Evolutionary conservation across 352 stramenopile genomes (phyloP).

Genomic region (Pythium brassicae): DNA sequence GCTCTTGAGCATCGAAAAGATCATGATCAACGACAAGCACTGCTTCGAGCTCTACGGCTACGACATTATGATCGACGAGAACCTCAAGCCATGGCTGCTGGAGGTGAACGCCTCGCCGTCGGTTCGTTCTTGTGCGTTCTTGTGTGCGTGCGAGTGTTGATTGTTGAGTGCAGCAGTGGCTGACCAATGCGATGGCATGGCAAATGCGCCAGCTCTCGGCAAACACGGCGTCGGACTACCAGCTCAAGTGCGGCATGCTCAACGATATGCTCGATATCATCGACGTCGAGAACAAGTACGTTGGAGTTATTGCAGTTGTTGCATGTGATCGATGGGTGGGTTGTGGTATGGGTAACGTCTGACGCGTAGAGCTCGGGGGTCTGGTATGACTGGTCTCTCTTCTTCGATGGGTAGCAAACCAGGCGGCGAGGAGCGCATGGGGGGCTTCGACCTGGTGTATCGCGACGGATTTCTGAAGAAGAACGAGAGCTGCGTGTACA

Average conservation of each 20-base stretch:
- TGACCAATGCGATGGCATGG: background rate
- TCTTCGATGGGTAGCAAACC: slow-evolving; percentile 14
- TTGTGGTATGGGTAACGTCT: background rate
- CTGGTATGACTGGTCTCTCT: background rate
- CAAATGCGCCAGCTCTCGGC: slow-evolving; percentile 67
- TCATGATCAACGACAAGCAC: slow-evolving; percentile 95
- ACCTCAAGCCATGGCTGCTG: slow-evolving; percentile 89
- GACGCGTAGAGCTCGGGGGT: background rate
- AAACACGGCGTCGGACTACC: slow-evolving; percentile 89
- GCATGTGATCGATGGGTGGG: too few species aligned
- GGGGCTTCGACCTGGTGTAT: slow-evolving; percentile 80
- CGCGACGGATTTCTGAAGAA: slow-evolving; percentile 61
- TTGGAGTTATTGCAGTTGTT: background rate
- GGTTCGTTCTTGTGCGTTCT: slow-evolving; percentile 24
- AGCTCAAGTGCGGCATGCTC: slow-evolving; percentile 93
- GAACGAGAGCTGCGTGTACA: slow-evolving; percentile 67
- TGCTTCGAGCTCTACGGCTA: slow-evolving; percentile 96
- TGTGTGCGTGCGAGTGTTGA: background rate
- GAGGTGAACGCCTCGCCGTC: slow-evolving; percentile 94
- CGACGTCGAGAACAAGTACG: slow-evolving; percentile 85
- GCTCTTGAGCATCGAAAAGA: slow-evolving; percentile 86
- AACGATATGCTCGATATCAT: slow-evolving; percentile 94
- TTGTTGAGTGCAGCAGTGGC: background rate
- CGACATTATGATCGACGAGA: slow-evolving; percentile 91
- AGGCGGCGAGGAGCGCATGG: slow-evolving; percentile 47